These are phyloP conservation scores for Apiospora marii DNA, from an alignment of 2,329 filamentous ascomycete genomes.

Conservation along the genomic window DNA sequence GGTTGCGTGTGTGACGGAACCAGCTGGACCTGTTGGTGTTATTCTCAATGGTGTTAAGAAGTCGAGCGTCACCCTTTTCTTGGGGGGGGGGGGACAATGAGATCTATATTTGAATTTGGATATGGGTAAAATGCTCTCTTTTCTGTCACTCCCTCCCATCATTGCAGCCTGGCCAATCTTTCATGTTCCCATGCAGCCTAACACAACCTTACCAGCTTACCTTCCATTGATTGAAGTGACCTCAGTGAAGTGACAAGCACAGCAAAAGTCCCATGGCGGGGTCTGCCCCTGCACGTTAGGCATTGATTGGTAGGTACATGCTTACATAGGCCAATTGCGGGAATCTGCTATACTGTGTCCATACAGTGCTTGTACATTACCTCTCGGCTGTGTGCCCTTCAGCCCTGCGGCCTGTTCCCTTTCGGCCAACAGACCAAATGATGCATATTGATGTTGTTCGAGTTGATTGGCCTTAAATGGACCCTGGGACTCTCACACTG, in stretches of 20 bases:
- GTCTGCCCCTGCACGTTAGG: slow-evolving; percentile 18
- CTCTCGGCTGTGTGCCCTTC: not conserved
- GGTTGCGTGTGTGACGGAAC: not conserved
- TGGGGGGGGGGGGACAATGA: too few species aligned
- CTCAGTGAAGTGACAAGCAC: not conserved
- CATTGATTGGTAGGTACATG: not conserved
- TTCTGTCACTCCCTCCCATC: not conserved
- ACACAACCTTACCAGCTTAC: too few species aligned
- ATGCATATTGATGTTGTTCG: not conserved
- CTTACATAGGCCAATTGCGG: not conserved
- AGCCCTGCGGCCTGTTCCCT: slow-evolving; percentile 3
- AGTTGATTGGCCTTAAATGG: not conserved
- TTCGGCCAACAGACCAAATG: not conserved
- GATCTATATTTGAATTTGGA: not conserved
- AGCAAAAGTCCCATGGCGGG: slow-evolving; percentile 8
- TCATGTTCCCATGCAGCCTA: not conserved
- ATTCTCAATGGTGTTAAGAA: too few species aligned
- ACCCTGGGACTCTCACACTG: not conserved
- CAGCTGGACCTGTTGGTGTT: not conserved
- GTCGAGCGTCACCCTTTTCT: not conserved
- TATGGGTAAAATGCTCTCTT: not conserved
- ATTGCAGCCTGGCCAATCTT: slow-evolving; percentile 12
- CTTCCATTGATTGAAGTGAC: too few species aligned
- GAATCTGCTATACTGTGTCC: not conserved
- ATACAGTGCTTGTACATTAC: not conserved